Evolutionary conservation across 768 basidiomycete species (phyloP).

Genomic region (Leccinum subtestaceum): DNA sequence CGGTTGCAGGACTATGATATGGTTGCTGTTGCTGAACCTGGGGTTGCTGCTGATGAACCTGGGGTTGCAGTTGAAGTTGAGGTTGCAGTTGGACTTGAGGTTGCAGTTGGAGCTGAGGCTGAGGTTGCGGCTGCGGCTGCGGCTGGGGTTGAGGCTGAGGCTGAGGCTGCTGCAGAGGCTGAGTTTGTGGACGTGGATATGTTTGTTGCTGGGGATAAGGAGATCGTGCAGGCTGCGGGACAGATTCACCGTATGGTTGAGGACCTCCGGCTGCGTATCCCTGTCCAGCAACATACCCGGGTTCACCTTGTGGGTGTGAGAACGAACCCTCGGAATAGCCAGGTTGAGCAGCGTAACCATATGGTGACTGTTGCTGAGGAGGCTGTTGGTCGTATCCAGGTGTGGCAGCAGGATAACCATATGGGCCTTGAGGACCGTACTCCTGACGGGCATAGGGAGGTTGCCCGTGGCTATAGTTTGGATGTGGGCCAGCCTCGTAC

Average conservation of each 20-base stretch:
- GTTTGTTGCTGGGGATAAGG: conserved; percentile 33
- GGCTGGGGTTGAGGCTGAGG: conserved; percentile 15
- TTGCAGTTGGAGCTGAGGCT: conserved; percentile 28
- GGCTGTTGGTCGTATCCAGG: conserved; percentile 42
- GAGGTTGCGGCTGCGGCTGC: conserved; percentile 27
- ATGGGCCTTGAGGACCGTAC: conserved; percentile 39
- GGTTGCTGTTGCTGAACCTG: conserved; percentile 32
- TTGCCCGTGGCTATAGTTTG: conserved; percentile 28
- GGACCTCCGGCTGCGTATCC: conserved; percentile 17
- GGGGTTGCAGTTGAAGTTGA: conserved; percentile 28
- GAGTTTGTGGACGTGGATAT: conserved; percentile 36
- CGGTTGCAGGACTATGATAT: conserved; percentile 10
- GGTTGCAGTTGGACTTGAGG: conserved; percentile 38
- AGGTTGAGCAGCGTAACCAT: conserved; percentile 22
- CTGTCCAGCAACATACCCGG: conserved; percentile 22
- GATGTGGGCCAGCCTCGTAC: conserved; percentile 44
- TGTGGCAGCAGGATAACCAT: conserved; percentile 41
- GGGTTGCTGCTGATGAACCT: conserved; percentile 32
- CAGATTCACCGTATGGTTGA: conserved; percentile 23
- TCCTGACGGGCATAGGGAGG: conserved; percentile 30
- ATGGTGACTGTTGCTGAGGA: conserved; percentile 33
- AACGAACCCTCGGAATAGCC: conserved; percentile 26
- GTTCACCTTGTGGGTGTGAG: conserved; percentile 28
- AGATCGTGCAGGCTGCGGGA: conserved; percentile 29
- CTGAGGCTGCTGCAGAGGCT: conserved; percentile 33